Evolutionary conservation across 768 basidiomycete species (phyloP).

Genomic region (Lactarius hatsudake): DNA sequence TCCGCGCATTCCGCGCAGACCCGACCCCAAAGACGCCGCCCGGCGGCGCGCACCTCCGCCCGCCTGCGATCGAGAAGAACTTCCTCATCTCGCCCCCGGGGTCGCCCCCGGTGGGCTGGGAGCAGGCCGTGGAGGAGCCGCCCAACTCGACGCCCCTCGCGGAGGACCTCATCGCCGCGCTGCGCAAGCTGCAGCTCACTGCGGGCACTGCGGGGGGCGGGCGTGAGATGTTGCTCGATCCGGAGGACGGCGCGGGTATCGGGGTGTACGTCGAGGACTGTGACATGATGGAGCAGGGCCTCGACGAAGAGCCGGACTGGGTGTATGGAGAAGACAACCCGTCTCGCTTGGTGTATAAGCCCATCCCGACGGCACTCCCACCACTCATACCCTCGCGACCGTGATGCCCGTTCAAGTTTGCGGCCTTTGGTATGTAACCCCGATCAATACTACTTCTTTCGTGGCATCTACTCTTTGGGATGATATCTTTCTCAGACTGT

Average conservation of each 20-base stretch:
- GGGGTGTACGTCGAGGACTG: slow-evolving; percentile 78
- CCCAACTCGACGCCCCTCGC: slow-evolving; percentile 84
- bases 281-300: slow-evolving; percentile 40
- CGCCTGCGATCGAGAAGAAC: slow-evolving; percentile 84
- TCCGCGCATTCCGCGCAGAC: slow-evolving; percentile 74
- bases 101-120: slow-evolving; percentile 97
- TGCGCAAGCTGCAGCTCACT: slow-evolving; percentile 61
- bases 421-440: slow-evolving; percentile 25
- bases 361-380: slow-evolving; percentile 55
- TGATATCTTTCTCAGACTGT: slow-evolving; percentile 76
- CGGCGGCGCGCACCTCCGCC: slow-evolving; percentile 46
- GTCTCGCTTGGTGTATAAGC: slow-evolving; percentile 49
- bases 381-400: slow-evolving; percentile 38
- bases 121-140: slow-evolving; percentile 84
- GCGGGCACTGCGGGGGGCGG: slow-evolving; percentile 34
- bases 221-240: slow-evolving; percentile 63
- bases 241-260: slow-evolving; percentile 67
- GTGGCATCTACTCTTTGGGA: slow-evolving; percentile 38
- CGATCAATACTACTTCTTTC: slow-evolving; percentile 1
- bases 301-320: slow-evolving; percentile 48
- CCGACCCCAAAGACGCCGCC: slow-evolving; percentile 49
- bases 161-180: slow-evolving; percentile 79
- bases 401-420: slow-evolving; percentile 9
- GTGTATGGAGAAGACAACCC: slow-evolving; percentile 52
- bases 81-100: slow-evolving; percentile 98